Base-by-base conservation (phyloP, 2,329 filamentous ascomycete genomes). In the Penicillium brevicompactum region DNA sequence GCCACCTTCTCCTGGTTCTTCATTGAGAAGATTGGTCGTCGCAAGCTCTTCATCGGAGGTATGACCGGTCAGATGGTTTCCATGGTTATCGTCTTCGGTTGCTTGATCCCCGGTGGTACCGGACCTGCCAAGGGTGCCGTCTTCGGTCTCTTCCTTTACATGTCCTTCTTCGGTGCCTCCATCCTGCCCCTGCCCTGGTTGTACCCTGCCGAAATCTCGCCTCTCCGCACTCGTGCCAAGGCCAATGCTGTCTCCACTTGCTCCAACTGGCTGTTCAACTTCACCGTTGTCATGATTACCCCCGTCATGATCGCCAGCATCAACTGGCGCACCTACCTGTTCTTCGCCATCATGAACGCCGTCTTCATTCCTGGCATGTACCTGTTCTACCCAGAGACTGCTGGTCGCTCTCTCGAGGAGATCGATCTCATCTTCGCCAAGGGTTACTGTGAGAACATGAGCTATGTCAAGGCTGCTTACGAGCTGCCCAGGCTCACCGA, bases 81-180 rank as follows among this genome's bases (percentile, higher is more conserved):
- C 16, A 74, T 76, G 71, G 62, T 73, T 14, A 74, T 76, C 46
- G 73, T 71, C 18, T 75, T 76, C 45, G 70, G 46, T 37, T 76
- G 74, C 38, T 47, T 76, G 53, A 76, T 75, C 41, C 71, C 71
- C 2, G 64, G 57, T 7, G 53, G 59, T 3, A 14, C 53, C 1
- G 42, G 59, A 3, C 58, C 64, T 3, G 61, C 72, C 37, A 74
- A 75, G 62, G 74, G 74, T 43, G 73, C 74, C 5, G 71, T 81
- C 9, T 85, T 87, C 2, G 86, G 86, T 53, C 73, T 89, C 11
- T 89, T 89, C 73, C 80, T 85, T 2, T 89, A 88, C 72, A 89
- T 89, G 64, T 84, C 85, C 4, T 86, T 85, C 52, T 89, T 88
- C 59, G 87, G 86, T 32, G 85, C 85, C 0, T 85, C 84, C 1